These are phyloP conservation scores for Ophiocordyceps camponoti-rufipedis DNA, from an alignment of 2,329 filamentous ascomycete species.

Conservation along the genomic window DNA sequence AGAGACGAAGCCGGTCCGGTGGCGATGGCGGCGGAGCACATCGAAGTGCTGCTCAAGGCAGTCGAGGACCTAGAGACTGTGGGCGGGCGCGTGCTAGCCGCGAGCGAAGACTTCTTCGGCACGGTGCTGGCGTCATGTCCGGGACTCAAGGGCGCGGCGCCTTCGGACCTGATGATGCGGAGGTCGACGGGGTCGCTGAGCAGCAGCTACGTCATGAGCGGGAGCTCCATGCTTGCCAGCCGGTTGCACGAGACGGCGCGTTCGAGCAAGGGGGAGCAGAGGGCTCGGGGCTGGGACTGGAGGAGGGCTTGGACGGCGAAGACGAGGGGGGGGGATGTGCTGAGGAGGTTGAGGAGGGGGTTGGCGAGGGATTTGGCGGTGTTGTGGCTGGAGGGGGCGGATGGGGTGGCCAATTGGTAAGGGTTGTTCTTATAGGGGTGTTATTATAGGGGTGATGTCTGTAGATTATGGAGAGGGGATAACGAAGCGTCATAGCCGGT, in stretches of 20 bases:
- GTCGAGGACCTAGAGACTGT: constrained; percentile 69
- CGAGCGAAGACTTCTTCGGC: constrained; percentile 62
- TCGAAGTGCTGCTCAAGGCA: constrained; percentile 57
- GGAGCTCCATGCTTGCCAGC: constrained; percentile 51
- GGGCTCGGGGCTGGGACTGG: constrained; percentile 58
- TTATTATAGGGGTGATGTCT: too few relatives aligned
- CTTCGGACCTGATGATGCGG: constrained; percentile 44
- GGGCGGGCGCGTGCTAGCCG: constrained; percentile 48
- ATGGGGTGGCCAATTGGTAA: constrained; percentile 28
- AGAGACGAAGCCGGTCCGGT: constrained; percentile 25
- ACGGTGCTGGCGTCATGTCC: constrained; percentile 56
- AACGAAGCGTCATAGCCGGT: neutral
- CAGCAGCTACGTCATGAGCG: constrained; percentile 51
- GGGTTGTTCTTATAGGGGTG: too few relatives aligned
- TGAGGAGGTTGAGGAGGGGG: constrained; percentile 52
- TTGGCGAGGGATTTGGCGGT: constrained; percentile 57
- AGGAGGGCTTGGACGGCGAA: constrained; percentile 52
- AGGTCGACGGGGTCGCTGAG: constrained; percentile 32
- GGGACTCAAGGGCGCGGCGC: constrained; percentile 41
- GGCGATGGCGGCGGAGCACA: constrained; percentile 50
- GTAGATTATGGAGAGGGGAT: too few relatives aligned
- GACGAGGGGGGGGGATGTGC: constrained; percentile 48
- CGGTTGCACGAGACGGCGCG: constrained; percentile 40
- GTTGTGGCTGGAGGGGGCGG: constrained; percentile 50
- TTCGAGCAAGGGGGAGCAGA: constrained; percentile 28